Base-by-base conservation (phyloP, 2,329 filamentous ascomycete genomes). In the Apiospora koreana region DNA sequence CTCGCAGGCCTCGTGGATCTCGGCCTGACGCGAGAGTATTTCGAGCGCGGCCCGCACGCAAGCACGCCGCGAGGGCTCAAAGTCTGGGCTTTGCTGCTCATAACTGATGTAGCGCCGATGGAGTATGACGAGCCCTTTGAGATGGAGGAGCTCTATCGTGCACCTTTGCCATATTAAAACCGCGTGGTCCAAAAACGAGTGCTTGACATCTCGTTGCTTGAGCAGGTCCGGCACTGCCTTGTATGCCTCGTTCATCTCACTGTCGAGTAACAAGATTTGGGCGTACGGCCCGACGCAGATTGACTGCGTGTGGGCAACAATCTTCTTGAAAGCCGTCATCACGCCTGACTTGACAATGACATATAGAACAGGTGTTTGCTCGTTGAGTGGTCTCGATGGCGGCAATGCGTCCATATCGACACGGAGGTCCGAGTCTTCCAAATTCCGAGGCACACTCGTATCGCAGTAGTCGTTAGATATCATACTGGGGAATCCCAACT, bases 401-500 rank as follows among this genome's bases (percentile, higher is more conserved):
- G 83, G 82, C n/a, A 85, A 72, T 7, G 72, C 74, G 6, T 72
- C 74, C 28, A 76, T 81, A 6, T 73, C 65, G 2, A 74, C 65
- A 48, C 76, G 73, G 66, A 85, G 78, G 66, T 85, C 83, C 1
- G 78, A 73, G 71, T 84, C 78, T 1, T 80, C 75, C 3, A 85
- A 75, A 62, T 84, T 85, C 0, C 77, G 74, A 4, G 83, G 83
- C 21, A 80, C 74, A 14, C 75, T 69, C 0, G 81, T 80, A 71
- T 85, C 82, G 67, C 77, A 79, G 25, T 79, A 76, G 9, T 80
- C 75, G 4, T 77, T 76, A 14, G 76, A 74, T 16, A 86, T 81
- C 80, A 86, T 83, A n/a, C 83, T 83, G 2, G 85, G 85, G 23
- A 86, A 76, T 0, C 85, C 85, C 46, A 86, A 78, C 69, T 86